A percentile compares a stretch with the other conserved stretches of the same genome.
These are phyloP conservation scores for Ceratocystis destructans DNA, from an alignment of 2,329 filamentous ascomycete genomes.

Conservation along the genomic window DNA sequence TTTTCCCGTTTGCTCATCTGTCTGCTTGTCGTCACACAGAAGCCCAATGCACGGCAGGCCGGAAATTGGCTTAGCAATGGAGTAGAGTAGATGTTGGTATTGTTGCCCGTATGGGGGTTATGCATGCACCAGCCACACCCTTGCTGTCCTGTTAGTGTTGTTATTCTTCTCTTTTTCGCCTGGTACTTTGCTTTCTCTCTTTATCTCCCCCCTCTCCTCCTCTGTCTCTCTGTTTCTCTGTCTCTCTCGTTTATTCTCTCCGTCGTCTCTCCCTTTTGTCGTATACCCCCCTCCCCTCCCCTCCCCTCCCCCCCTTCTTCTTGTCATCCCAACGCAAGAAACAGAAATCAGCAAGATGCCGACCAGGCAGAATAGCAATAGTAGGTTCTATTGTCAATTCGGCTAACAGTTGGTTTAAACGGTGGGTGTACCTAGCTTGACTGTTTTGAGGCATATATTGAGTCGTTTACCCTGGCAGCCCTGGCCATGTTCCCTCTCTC, in stretches of 20 bases:
- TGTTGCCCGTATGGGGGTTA: too few species aligned
- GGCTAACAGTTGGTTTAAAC: background rate
- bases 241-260: too few species aligned
- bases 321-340: background rate
- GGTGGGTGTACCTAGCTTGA: background rate
- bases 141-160: too few species aligned
- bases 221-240: too few species aligned
- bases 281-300: background rate
- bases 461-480: background rate
- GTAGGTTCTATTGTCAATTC: background rate
- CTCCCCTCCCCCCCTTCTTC: background rate
- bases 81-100: too few species aligned
- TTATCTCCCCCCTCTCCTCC: too few species aligned
- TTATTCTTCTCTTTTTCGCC: too few species aligned
- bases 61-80: background rate
- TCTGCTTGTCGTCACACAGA: background rate
- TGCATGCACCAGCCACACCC: too few species aligned
- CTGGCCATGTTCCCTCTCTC: background rate
- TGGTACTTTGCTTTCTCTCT: too few species aligned
- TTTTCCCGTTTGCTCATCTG: background rate
- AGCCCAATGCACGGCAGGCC: background rate
- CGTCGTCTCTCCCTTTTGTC: too few species aligned
- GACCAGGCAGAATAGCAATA: background rate
- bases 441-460: constrained; percentile 3
- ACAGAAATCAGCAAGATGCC: too few species aligned